Base-by-base conservation (phyloP, 805 yeast genomes). In the Yamadazyma insecticola region DNA sequence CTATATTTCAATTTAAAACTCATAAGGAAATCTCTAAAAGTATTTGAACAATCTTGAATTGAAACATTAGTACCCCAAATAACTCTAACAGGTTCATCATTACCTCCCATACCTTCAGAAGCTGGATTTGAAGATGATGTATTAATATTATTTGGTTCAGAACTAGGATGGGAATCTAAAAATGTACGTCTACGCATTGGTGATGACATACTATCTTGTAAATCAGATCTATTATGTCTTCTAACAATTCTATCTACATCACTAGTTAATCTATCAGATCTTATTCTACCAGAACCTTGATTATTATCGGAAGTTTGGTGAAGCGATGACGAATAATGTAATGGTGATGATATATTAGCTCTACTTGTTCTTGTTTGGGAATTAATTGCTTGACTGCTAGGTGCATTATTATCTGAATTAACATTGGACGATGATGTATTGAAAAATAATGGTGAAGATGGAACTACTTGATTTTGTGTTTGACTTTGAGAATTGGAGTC, bases 1-100 rank as follows among this genome's bases (percentile, higher is more conserved):
- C 97, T 72, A 57, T 84, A 78, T 49, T 79, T 82, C 60, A 72
- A 63, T 53, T 87, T 84, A 67, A 88, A 92, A 16, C 81, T 75
- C 80, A 83, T 79, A 47, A 92, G 62, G 44, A 92, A 92, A 41
- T 79, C 79, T 42, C 94, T 70, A 62, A 92, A 90, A 30, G 74
- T 71, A 44, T 77, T 81, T 22, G 84, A 73, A 45, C 92, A 81
- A 50, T 92, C 96, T 50, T 78, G 85, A 50, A 92, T 89, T 28
- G 94, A 82, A 16, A 92, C 96, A 51, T 90, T 88, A 1, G 98
- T 92, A 59, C 98, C 98, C 98, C 98, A 92, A 50, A 92, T 90
- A 32, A 92, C 95, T 48, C 94, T 74, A 15, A 79, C 77, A 0
- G 95, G 95, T 43, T 83, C 96, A 23, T 41, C 45, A 32, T 74